Percentiles rank a stretch among this genome's conserved stretches.
These are phyloP conservation scores for Pseudocercospora cruenta DNA, from an alignment of 2,329 filamentous ascomycete genomes.

Conservation along the genomic window DNA sequence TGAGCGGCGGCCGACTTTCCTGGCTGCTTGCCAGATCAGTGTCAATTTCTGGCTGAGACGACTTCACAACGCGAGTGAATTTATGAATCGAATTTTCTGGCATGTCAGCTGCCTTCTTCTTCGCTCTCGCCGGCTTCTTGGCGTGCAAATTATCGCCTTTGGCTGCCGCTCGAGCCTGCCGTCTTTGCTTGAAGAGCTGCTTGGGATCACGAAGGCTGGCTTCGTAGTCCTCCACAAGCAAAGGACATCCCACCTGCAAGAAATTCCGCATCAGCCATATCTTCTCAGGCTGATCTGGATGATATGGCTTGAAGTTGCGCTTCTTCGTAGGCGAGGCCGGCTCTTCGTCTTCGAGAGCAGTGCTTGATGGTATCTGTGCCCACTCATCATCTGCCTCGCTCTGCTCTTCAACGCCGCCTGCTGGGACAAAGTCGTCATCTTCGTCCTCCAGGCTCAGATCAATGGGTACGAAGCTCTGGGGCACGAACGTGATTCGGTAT, in stretches of 20 bases:
- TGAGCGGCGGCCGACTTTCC: conserved; percentile 17
- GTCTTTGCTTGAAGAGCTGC: conserved; percentile 31
- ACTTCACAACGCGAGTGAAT: conserved; percentile 23
- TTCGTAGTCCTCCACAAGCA: conserved; percentile 69
- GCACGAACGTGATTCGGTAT: conserved; percentile 76
- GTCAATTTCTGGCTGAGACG: conserved; percentile 11
- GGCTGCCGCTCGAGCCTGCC: conserved; percentile 28
- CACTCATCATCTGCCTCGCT: conserved; percentile 39
- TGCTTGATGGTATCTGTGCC: conserved; percentile 24
- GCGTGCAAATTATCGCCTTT: conserved; percentile 28
- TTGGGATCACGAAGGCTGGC: conserved; percentile 40
- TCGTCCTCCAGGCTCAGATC: conserved; percentile 76
- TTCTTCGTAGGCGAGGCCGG: conserved; percentile 49
- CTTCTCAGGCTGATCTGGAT: conserved; percentile 67
- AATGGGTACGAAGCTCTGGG: conserved; percentile 75
- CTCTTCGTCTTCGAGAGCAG: conserved; percentile 31
- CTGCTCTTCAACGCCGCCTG: conserved; percentile 38
- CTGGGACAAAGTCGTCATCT: conserved; percentile 52
- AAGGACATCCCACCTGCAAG: conserved; percentile 66
- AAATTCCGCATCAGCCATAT: conserved; percentile 70
- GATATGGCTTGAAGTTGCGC: conserved; percentile 56
- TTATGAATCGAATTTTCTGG: conserved; percentile 18
- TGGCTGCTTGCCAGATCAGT: conserved; percentile 7
- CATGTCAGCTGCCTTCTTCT: conserved; percentile 19
- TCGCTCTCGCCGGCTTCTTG: conserved; percentile 22